phyloP scores from a whole-genome alignment of 352 stramenopile species.

The Phytophthora ohioensis region DNA sequence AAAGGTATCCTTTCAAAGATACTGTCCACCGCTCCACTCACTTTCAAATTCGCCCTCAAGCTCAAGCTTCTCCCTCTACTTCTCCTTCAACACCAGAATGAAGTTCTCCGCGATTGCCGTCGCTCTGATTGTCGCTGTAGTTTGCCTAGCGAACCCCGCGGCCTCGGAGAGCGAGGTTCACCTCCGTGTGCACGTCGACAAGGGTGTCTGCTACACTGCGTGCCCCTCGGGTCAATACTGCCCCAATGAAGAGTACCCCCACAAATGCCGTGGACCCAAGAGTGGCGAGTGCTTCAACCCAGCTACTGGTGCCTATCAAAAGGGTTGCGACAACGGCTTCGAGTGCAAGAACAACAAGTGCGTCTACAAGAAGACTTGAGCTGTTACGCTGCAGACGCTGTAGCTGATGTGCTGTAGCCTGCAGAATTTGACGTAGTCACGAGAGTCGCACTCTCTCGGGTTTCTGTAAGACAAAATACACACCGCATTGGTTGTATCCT shows the following conservation, averaged over 20 bases:
- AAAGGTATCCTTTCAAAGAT: not conserved
- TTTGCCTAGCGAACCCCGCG: too few relatives aligned
- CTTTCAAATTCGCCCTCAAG: not conserved
- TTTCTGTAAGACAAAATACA: too few relatives aligned
- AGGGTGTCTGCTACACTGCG: not conserved
- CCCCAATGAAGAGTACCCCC: not conserved
- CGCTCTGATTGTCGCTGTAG: not conserved
- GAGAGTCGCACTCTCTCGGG: too few relatives aligned
- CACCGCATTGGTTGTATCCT: too few relatives aligned
- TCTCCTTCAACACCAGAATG: not conserved
- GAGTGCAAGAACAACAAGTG: conserved; percentile 5
- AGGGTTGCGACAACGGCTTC: not conserved
- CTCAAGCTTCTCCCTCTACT: not conserved
- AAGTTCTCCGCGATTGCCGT: not conserved
- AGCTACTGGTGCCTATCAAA: not conserved
- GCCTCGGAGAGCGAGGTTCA: too few relatives aligned
- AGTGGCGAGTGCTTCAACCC: too few relatives aligned
- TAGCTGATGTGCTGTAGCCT: too few relatives aligned
- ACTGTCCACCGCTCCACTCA: not conserved
- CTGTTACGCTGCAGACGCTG: too few relatives aligned
- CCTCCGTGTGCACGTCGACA: not conserved
- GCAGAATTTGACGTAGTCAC: too few relatives aligned
- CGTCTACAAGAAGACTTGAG: not conserved
- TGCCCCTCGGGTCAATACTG: conserved; percentile 2
- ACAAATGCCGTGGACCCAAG: not conserved